phyloP scores from a whole-genome alignment of 495 filamentous ascomycete genomes.

The Penicillium samsonianum region DNA sequence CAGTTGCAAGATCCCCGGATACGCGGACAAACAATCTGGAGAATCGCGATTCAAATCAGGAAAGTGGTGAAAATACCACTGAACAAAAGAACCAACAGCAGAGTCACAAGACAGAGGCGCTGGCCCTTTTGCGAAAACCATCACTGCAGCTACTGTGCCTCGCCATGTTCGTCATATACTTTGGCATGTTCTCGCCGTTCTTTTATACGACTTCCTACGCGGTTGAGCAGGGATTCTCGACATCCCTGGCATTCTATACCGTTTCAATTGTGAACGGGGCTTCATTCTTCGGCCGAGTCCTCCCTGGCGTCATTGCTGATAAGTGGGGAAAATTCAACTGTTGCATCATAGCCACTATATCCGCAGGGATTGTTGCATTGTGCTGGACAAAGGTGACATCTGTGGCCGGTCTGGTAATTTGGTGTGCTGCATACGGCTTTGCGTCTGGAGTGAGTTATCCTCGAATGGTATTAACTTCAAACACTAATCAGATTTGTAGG shows the following conservation, averaged over 20 bases:
- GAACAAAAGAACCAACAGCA: not conserved
- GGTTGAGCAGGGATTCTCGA: slow-evolving; percentile 34
- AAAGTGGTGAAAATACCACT: not conserved
- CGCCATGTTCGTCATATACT: slow-evolving; percentile 44
- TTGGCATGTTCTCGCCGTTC: slow-evolving; percentile 52
- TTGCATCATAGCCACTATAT: slow-evolving; percentile 58
- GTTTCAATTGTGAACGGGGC: slow-evolving; percentile 51
- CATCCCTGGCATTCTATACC: slow-evolving; percentile 42
- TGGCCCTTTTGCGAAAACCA: slow-evolving; percentile 27
- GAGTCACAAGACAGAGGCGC: slow-evolving; percentile 17
- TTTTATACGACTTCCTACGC: slow-evolving; percentile 46
- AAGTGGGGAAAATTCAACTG: slow-evolving; percentile 69
- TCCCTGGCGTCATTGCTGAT: slow-evolving; percentile 64
- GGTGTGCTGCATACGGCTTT: slow-evolving; percentile 41
- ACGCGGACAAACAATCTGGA: not conserved
- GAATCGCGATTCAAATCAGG: not conserved
- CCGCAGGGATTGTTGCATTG: slow-evolving; percentile 52
- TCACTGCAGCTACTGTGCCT: slow-evolving; percentile 50
- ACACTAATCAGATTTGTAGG: slow-evolving; percentile 24
- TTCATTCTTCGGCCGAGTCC: slow-evolving; percentile 43
- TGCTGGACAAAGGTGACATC: slow-evolving; percentile 42
- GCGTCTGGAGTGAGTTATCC: slow-evolving; percentile 38
- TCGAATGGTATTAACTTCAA: not conserved
- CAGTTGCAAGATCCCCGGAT: slow-evolving; percentile 17
- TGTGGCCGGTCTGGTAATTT: slow-evolving; percentile 38